A percentile compares a stretch with the other conserved stretches of the same genome.
Conservation (phyloP, 1,284 basidiomycete genomes). For the Austropuccinia psidii region DNA sequence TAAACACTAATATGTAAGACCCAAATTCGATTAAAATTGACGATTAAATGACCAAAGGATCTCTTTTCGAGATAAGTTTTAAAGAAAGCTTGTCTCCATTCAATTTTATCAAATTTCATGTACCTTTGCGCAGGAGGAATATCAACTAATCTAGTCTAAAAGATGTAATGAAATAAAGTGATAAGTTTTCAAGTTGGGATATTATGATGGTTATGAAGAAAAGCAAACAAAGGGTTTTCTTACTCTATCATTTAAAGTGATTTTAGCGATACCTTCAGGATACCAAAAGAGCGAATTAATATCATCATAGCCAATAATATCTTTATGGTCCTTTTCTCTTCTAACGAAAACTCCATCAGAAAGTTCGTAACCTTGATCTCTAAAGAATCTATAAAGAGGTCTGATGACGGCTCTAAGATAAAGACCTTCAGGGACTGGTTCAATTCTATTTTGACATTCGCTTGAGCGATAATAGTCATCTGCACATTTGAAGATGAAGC, state of each 20-base stretch:
- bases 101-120: constrained; percentile 88
- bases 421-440: constrained; percentile 88
- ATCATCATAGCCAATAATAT: constrained; percentile 97
- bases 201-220: neutral
- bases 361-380: constrained; percentile 96
- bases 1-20: constrained; percentile 84
- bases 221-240: constrained; percentile 34
- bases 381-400: constrained; percentile 92
- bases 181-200: neutral
- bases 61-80: constrained; percentile 96
- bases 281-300: constrained; percentile 99
- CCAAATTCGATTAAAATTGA: constrained; percentile 98
- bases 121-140: constrained; percentile 79
- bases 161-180: neutral
- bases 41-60: constrained; percentile 82
- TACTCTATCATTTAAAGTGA: constrained; percentile 79
- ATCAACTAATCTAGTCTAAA: constrained; percentile 75
- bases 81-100: constrained; percentile 90
- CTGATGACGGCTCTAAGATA: constrained; percentile 87
- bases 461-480: constrained; percentile 99
- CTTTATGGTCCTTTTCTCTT: constrained; percentile 77
- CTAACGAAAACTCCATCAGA: constrained; percentile 91
- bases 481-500: constrained; percentile 99
- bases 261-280: constrained; percentile 92
- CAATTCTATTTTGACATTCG: constrained; percentile 91